phyloP scores from a whole-genome alignment of 495 filamentous ascomycete genomes.

The Aspergillus affinis region DNA sequence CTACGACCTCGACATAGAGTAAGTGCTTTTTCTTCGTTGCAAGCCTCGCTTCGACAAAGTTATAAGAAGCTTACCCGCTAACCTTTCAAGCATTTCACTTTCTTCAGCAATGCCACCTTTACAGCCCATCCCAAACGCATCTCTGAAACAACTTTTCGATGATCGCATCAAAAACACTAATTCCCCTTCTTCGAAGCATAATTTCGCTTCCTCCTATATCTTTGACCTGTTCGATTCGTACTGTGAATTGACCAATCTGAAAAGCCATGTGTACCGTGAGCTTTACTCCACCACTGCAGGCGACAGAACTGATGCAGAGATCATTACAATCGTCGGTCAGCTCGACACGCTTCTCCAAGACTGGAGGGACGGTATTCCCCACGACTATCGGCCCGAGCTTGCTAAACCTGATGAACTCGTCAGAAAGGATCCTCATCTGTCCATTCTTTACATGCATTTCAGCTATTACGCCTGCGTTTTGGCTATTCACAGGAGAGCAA shows the following conservation, averaged over 20 bases:
- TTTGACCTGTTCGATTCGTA: not conserved
- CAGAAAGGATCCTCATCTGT: not conserved
- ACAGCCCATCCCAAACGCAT: not conserved
- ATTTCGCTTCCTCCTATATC: not conserved
- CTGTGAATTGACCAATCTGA: not conserved
- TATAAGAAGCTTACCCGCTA: not conserved
- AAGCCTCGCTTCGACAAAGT: not conserved
- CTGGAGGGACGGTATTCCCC: slow-evolving; percentile 1
- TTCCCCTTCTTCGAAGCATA: not conserved
- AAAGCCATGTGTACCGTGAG: slow-evolving; percentile 2
- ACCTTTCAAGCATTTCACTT: not conserved
- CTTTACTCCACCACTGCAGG: not conserved
- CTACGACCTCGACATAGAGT: not conserved
- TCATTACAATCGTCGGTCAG: slow-evolving; percentile 2
- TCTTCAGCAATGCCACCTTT: not conserved
- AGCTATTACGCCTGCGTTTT: slow-evolving; percentile 4
- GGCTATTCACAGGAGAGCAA: not conserved
- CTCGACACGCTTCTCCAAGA: slow-evolving; percentile 1
- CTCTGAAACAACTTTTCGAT: not conserved
- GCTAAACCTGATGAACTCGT: not conserved
- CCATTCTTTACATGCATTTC: slow-evolving; percentile 2
- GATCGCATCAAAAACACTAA: not conserved
- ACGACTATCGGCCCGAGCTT: not conserved
- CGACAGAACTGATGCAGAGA: not conserved
- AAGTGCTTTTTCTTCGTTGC: not conserved